phyloP scores from a whole-genome alignment of 2,329 filamentous ascomycete genomes.

The Pestalotiopsis sp. region DNA sequence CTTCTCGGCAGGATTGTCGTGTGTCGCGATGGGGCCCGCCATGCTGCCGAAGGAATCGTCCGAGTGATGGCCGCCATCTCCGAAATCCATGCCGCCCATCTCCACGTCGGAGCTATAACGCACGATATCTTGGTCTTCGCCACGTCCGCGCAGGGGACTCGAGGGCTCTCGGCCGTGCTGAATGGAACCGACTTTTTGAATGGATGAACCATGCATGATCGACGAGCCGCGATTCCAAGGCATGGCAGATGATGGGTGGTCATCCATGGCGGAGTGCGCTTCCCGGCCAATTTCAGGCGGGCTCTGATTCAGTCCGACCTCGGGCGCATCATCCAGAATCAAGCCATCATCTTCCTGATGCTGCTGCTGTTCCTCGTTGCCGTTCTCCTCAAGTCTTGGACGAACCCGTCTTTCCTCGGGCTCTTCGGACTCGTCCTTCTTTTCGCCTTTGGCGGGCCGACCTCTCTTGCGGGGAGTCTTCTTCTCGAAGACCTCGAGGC shows the following conservation, averaged over 20 bases:
- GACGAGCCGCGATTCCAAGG: conserved; percentile 58
- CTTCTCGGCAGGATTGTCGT: neutral
- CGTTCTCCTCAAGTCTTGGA: conserved; percentile 32
- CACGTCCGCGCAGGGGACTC: conserved; percentile 42
- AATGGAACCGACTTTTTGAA: conserved; percentile 41
- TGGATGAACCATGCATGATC: conserved; percentile 47
- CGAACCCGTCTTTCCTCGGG: conserved; percentile 42
- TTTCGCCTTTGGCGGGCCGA: conserved; percentile 45
- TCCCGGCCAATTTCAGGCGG: conserved; percentile 44
- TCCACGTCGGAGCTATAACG: conserved; percentile 48
- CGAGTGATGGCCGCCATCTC: conserved; percentile 25
- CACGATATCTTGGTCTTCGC: conserved; percentile 42
- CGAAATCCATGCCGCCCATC: conserved; percentile 35
- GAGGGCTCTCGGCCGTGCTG: conserved; percentile 41
- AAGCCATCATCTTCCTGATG: conserved; percentile 23
- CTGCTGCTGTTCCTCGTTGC: conserved; percentile 20
- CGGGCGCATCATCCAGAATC: conserved; percentile 28
- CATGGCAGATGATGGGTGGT: conserved; percentile 60
- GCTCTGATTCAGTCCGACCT: conserved; percentile 19
- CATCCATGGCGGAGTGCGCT: conserved; percentile 65
- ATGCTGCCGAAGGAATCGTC: conserved; percentile 34
- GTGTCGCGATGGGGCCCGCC: conserved; percentile 13
- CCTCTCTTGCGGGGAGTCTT: conserved; percentile 30
- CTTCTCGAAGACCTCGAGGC: conserved; percentile 29
- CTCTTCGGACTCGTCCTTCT: conserved; percentile 35